phyloP scores from a whole-genome alignment of 306 rosid species.

The Cucumis cinereus region DNA sequence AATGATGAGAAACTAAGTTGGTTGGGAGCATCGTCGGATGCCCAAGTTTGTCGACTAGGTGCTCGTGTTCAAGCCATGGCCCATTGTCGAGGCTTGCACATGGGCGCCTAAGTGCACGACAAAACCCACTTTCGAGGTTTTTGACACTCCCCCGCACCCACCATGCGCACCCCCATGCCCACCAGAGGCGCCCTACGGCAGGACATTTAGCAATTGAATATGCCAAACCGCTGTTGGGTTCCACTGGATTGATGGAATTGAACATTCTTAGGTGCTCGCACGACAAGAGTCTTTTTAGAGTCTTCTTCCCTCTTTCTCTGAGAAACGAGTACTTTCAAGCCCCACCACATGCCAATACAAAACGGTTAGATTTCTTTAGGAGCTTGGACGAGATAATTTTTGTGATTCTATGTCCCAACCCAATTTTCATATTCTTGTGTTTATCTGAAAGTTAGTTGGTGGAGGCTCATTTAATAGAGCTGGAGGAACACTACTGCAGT shows the following conservation, averaged over 20 bases:
- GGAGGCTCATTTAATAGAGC: slow-evolving; percentile 21
- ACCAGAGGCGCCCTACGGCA: no score
- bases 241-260: neutral
- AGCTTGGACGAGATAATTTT: neutral
- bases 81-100: no score
- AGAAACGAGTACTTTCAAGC: neutral
- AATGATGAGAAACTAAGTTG: no score
- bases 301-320: neutral
- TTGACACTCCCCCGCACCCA: no score
- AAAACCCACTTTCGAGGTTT: no score
- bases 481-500: slow-evolving; percentile 89
- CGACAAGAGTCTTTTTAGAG: neutral
- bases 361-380: neutral
- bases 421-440: neutral
- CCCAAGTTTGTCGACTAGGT: no score
- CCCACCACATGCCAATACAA: neutral
- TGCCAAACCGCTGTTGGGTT: neutral
- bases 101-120: no score
- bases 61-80: no score
- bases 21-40: no score
- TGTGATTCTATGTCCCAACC: neutral
- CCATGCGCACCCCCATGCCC: no score
- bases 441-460: slow-evolving; percentile 13
- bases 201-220: no score
- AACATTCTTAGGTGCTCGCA: neutral